phyloP scores from a whole-genome alignment of 2,329 filamentous ascomycete species.

The Fusarium agapanthi region DNA sequence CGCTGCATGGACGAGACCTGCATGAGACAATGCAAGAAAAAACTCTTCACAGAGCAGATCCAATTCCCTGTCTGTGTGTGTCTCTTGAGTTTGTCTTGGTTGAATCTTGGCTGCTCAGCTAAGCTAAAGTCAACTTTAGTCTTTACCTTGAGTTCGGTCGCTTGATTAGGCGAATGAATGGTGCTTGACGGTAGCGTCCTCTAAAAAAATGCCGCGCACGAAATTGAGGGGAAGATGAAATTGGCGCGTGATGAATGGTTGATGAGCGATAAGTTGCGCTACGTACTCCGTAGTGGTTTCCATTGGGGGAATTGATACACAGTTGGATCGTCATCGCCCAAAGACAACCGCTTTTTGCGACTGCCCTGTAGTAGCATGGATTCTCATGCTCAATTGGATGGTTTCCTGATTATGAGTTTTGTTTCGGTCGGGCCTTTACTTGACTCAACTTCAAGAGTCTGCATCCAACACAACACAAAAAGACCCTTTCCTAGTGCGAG shows the following conservation, averaged over 20 bases:
- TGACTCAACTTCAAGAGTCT: neutral
- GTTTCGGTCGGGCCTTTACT: slow-evolving; percentile 22
- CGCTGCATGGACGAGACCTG: neutral
- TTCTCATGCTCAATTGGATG: neutral
- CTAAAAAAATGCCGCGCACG: slow-evolving; percentile 21
- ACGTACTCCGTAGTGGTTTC: neutral
- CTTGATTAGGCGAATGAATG: slow-evolving; percentile 26
- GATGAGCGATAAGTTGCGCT: neutral
- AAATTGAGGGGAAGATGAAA: slow-evolving; percentile 25
- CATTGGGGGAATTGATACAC: neutral
- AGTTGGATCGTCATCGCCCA: slow-evolving; percentile 5
- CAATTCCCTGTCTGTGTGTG: neutral
- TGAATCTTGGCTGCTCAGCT: neutral
- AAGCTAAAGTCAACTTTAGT: neutral
- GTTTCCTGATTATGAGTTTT: neutral
- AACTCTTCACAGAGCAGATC: slow-evolving; percentile 17
- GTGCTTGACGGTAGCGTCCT: neutral
- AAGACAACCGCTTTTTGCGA: neutral
- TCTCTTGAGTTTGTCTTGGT: neutral
- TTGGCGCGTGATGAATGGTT: slow-evolving; percentile 22
- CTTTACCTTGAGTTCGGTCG: neutral
- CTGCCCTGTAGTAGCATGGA: too few species aligned
- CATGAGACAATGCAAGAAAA: neutral
- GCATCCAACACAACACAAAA: neutral
- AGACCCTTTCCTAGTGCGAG: neutral